Conservation (phyloP, 257 asterid species). For the Apocynum venetum region DNA sequence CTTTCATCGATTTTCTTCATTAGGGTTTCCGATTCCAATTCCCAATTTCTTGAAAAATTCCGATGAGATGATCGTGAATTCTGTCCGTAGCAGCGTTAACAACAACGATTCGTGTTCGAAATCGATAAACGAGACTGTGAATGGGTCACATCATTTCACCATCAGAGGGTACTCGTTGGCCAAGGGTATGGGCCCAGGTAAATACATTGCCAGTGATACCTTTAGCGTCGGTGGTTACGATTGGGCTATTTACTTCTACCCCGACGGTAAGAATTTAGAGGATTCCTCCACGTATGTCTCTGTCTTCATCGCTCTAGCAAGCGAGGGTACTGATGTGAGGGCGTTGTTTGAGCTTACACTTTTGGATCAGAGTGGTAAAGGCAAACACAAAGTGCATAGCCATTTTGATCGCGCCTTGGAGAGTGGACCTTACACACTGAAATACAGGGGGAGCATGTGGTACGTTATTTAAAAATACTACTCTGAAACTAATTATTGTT, state of each 20-base stretch:
- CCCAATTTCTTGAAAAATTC: neutral
- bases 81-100: constrained; percentile 10
- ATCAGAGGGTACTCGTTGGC: constrained; percentile 82
- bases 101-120: constrained; percentile 49
- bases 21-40: constrained; percentile 25
- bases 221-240: constrained; percentile 76
- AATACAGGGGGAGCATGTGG: constrained; percentile 96
- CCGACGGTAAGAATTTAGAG: constrained; percentile 79
- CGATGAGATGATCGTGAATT: constrained; percentile 46
- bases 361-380: constrained; percentile 86
- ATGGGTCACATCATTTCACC: constrained; percentile 83
- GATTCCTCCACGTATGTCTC: constrained; percentile 70
- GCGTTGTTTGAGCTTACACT: constrained; percentile 75
- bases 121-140: constrained; percentile 75
- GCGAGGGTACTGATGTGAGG: constrained; percentile 87
- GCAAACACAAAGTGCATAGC: constrained; percentile 80
- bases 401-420: constrained; percentile 88
- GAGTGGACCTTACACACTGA: constrained; percentile 82
- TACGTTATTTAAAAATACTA: constrained; percentile 24
- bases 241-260: constrained; percentile 86
- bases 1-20: neutral
- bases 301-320: constrained; percentile 74
- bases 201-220: constrained; percentile 65
- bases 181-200: constrained; percentile 85
- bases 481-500: neutral